These are phyloP conservation scores for Pholiota conissans DNA, from an alignment of 768 basidiomycete genomes.

Conservation along the genomic window DNA sequence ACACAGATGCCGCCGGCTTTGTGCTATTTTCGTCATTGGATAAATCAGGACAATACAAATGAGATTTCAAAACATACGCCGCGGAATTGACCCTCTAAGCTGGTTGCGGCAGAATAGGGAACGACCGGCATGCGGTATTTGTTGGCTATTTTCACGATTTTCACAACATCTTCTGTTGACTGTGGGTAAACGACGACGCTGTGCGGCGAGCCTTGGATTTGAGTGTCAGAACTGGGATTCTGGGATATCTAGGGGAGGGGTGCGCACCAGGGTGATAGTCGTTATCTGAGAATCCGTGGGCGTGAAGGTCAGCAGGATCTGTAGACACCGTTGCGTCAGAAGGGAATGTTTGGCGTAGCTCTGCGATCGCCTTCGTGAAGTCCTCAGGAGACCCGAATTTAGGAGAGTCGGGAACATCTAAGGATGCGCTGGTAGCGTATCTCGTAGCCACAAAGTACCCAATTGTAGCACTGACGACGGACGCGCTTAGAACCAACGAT, in stretches of 20 bases:
- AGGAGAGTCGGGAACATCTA: neutral
- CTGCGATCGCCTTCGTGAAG: conserved; percentile 51
- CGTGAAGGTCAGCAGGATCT: conserved; percentile 47
- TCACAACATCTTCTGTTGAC: conserved; percentile 80
- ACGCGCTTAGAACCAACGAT: conserved; percentile 1
- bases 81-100: conserved; percentile 74
- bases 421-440: neutral
- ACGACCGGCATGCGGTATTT: conserved; percentile 78
- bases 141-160: conserved; percentile 73
- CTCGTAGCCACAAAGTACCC: neutral
- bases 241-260: neutral
- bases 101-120: conserved; percentile 81
- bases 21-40: conserved; percentile 27
- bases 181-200: conserved; percentile 65
- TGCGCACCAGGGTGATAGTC: conserved; percentile 49
- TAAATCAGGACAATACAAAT: neutral
- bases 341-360: conserved; percentile 43
- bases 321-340: conserved; percentile 41
- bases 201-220: conserved; percentile 39
- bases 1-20: conserved; percentile 70
- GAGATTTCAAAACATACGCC: conserved; percentile 43
- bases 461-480: neutral
- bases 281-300: conserved; percentile 56
- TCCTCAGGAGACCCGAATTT: conserved; percentile 40
- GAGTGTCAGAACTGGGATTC: neutral